A percentile compares a stretch with the other conserved stretches of the same genome.
Evolutionary conservation across 306 rosid genomes (phyloP).

Genomic region (Quercus rubra): DNA sequence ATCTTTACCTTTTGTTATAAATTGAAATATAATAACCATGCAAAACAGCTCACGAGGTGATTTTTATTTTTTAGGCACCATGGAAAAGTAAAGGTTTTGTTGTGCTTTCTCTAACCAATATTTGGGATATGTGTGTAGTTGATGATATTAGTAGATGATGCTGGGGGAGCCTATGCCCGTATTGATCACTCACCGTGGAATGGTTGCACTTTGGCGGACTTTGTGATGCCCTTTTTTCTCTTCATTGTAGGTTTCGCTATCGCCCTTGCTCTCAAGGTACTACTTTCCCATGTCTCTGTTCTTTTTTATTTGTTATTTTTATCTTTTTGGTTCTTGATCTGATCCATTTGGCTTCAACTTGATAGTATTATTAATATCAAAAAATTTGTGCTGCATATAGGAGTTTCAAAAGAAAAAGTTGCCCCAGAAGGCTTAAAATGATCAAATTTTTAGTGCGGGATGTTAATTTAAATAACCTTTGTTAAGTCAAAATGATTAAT

Average conservation of each 20-base stretch:
- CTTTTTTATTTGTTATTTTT: neutral
- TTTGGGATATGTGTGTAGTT: conserved; percentile 30
- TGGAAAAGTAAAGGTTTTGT: neutral
- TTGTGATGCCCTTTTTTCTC: conserved; percentile 95
- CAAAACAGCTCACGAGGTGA: too few species aligned
- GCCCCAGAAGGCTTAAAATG: too few species aligned
- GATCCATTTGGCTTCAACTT: neutral
- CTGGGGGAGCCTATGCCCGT: conserved; percentile 68
- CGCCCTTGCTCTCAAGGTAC: conserved; percentile 86
- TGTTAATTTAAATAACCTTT: too few species aligned
- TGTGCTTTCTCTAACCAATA: neutral
- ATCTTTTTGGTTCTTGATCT: neutral
- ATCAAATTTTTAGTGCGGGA: too few species aligned
- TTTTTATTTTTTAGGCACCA: too few species aligned
- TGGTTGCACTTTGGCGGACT: conserved; percentile 88
- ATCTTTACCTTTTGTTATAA: too few species aligned
- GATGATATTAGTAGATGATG: conserved; percentile 87
- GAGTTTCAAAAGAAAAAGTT: too few species aligned
- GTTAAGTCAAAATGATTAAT: too few species aligned
- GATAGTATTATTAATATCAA: neutral
- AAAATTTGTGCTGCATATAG: too few species aligned
- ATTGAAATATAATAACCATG: too few species aligned
- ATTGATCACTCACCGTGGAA: conserved; percentile 96
- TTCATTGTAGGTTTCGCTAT: conserved; percentile 89
- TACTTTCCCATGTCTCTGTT: neutral